Evolutionary conservation across 2,329 filamentous ascomycete genomes (phyloP).

Genomic region (Fusarium mexicanum): DNA sequence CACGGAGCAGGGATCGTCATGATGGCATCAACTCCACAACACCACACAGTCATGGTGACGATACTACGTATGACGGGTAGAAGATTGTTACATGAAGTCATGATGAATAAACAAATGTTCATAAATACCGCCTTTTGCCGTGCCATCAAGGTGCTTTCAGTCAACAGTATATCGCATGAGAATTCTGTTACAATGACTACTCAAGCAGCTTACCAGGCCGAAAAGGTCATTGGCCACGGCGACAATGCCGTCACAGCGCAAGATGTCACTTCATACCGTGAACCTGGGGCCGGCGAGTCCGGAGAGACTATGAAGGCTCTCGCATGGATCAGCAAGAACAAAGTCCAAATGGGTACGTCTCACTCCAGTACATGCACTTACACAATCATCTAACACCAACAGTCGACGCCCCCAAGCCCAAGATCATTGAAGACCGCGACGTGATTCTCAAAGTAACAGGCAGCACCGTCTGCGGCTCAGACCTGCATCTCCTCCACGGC

Average conservation of each 20-base stretch:
- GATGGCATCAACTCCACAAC: conserved; percentile 24
- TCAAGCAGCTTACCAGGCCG: conserved; percentile 73
- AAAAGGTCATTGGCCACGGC: conserved; percentile 74
- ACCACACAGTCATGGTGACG: conserved; percentile 23
- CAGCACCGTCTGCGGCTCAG: conserved; percentile 67
- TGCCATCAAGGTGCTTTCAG: not conserved
- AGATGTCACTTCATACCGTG: conserved; percentile 71
- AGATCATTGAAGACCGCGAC: conserved; percentile 76
- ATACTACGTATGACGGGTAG: conserved; percentile 18
- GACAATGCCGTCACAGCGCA: conserved; percentile 72
- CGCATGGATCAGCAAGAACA: conserved; percentile 84
- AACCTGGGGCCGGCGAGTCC: conserved; percentile 57
- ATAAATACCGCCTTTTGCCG: conserved; percentile 13
- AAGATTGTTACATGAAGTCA: conserved; percentile 10
- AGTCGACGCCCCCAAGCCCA: conserved; percentile 75
- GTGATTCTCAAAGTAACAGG: conserved; percentile 82
- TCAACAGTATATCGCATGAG: not conserved
- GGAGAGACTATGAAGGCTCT: conserved; percentile 80
- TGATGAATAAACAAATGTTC: not conserved
- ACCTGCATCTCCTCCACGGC: conserved; percentile 67
- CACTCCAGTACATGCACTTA: not conserved
- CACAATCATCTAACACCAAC: not conserved
- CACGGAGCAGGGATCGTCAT: conserved; percentile 31
- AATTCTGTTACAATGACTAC: conserved; percentile 44
- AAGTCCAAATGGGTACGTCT: conserved; percentile 69